A percentile compares a stretch with the other conserved stretches of the same genome.
These are phyloP conservation scores for Microdochium trichocladiopsis DNA, from an alignment of 2,329 filamentous ascomycete species.

Conservation along the genomic window DNA sequence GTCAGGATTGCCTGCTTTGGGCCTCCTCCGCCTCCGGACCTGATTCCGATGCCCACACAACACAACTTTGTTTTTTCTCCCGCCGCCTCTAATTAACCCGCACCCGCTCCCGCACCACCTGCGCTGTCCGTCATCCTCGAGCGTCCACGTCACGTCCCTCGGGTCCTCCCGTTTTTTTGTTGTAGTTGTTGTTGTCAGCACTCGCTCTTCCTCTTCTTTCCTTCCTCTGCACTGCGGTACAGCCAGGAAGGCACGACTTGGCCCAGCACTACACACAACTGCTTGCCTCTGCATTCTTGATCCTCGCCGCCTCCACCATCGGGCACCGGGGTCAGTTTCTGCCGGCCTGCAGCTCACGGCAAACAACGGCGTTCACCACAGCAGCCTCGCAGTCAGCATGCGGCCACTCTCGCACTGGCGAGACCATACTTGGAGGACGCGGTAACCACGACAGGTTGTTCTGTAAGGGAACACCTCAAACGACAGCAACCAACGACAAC, in stretches of 20 bases:
- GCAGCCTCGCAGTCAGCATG: neutral
- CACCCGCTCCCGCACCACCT: neutral
- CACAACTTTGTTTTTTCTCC: neutral
- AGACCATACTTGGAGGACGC: neutral
- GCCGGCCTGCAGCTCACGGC: neutral
- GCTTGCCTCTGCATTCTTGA: neutral
- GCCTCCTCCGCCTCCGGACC: neutral
- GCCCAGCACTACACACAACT: neutral
- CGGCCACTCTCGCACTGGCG: neutral
- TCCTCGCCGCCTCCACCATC: neutral
- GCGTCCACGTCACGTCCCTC: no score
- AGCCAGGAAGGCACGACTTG: no score
- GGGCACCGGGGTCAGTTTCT: neutral
- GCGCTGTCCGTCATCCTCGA: no score
- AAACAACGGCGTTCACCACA: neutral
- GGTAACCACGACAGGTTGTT: neutral
- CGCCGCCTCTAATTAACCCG: neutral
- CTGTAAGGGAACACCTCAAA: neutral
- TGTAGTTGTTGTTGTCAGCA: no score
- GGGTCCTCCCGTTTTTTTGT: no score
- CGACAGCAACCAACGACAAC: neutral
- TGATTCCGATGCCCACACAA: neutral
- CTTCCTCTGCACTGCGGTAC: no score
- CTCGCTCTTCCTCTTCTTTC: no score
- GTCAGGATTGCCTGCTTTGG: neutral